Base-by-base conservation (phyloP, 192 early-diverging fungal genomes). In the Entomortierella parvispora region DNA sequence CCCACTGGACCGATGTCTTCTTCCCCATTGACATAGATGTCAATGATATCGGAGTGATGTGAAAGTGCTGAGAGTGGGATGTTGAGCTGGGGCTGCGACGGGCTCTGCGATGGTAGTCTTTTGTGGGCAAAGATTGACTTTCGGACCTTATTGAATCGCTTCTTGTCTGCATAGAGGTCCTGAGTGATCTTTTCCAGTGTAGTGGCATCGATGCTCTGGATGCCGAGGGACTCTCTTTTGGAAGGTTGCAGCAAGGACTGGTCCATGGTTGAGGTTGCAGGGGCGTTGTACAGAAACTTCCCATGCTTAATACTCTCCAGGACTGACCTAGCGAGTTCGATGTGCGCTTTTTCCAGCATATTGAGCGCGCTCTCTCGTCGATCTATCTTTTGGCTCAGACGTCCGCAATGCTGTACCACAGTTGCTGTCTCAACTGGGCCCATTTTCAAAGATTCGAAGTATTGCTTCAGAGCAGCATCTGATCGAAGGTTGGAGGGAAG, bases 381-480 rank as follows among this genome's bases (percentile, higher is more conserved):
- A 23, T 59, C 62, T 37, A 87, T 75, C 37, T 65, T 78, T 71
- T 79, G 70, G 44, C 67, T 65, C 17, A 90, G 69, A 15, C 82
- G 80, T 7, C 78, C 75, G 2, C 84, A 83, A 22, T 83, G 80
- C 49, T 87, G 80, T 10, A 87, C 81, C 8, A 90, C 82, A 43
- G 83, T 69, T 22, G 81, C 79, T 18, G 79, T 79, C 45, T 86
- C 87, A 0, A 90, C 86, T 15, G 72, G 46, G 0, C 88, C 89
- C 56, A 90, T 68, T 4, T 85, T 79, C 10, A 90, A 65, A 12
- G 68, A 71, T 48, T 87, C 83, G 65, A 87, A 88, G 57, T 84
- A 87, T 7, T 81, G 63, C 17, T 77, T 68, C 2, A 90, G 64
- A 5, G 74, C 62, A 4, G 76, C 81, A 51, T 90, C 89, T 0